These are phyloP conservation scores for Lachancea meyersii DNA, from an alignment of 805 yeast genomes.

Conservation along the genomic window DNA sequence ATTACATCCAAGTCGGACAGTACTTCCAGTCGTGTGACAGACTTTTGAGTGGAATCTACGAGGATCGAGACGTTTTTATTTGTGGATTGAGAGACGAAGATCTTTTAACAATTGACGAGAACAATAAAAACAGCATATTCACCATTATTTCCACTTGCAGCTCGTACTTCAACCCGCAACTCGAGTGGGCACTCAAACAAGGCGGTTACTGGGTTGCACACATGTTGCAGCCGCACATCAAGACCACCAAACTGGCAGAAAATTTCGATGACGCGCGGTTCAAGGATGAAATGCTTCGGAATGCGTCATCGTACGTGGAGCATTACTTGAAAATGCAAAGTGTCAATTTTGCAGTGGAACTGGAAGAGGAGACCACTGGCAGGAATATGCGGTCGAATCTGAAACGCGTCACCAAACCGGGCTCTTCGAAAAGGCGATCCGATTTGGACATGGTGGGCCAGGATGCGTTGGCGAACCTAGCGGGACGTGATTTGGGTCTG, in stretches of 20 bases:
- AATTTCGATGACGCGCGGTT: slow-evolving; percentile 2
- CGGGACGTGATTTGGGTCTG: slow-evolving; percentile 2
- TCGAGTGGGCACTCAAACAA: slow-evolving; percentile 9
- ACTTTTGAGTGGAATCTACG: slow-evolving; percentile 9
- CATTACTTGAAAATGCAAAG: neutral
- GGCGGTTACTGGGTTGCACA: slow-evolving; percentile 15
- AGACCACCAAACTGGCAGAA: slow-evolving; percentile 6
- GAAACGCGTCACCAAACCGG: slow-evolving; percentile 5
- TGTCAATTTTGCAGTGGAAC: neutral
- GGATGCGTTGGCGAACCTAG: neutral
- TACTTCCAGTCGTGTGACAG: slow-evolving; percentile 10
- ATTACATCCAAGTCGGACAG: slow-evolving; percentile 12
- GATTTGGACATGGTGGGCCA: neutral
- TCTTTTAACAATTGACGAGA: slow-evolving; percentile 8
- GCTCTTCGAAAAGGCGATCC: neutral
- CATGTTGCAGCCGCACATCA: slow-evolving; percentile 12
- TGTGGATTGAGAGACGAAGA: slow-evolving; percentile 9
- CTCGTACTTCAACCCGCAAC: slow-evolving; percentile 9
- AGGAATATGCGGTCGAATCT: neutral
- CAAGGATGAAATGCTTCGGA: neutral
- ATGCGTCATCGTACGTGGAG: neutral
- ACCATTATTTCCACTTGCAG: slow-evolving; percentile 8
- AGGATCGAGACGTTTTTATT: slow-evolving; percentile 6
- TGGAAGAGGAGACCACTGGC: neutral
- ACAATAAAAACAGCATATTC: slow-evolving; percentile 1